Base-by-base conservation (phyloP, 257 asterid genomes). In the Nemophila menziesii region DNA sequence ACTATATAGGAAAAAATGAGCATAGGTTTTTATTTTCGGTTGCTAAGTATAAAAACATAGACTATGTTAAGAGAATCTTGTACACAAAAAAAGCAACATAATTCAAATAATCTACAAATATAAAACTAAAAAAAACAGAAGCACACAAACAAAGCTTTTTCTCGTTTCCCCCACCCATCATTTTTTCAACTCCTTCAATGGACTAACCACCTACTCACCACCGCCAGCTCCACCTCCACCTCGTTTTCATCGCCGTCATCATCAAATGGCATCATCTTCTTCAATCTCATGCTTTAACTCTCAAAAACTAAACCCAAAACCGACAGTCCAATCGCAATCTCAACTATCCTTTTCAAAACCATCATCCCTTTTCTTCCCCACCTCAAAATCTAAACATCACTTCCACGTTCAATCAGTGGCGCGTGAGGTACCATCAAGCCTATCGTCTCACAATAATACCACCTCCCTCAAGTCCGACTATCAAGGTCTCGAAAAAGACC, bases 391-490 rank as follows among this genome's bases (percentile, higher is more conserved):
- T 11, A 38, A 50, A 39, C 23, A 46, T 51, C 51, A 54, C 54
- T 52, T 67, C 56, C 42, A 57, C 16, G 69, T 49, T 20, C 72
- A 57, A 20, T 67, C 79, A 48, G 79, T 79, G 75, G 95, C 93
- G 75, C 93, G 92, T 61, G 93, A 82, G 63, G 73, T 68, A 0
- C 81, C 72, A 45, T 34, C 82, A 12, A 49, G 68, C 10, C 42
- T 59, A 21, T 60, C 86, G 10, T 23, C 58, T 54, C 33, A 56
- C 55, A 49, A 24, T 78, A 16, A 19, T 48, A 0, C 8, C 39
- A 1, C 14, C 42, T 0, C 22, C 5, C 36, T 57, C 33, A 58
- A 54, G 44, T 45, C 48, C 14, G 15, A 26, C 16, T 2, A 29
- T 2, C 2, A 2, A 13, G 7, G 2, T 13, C 58, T 89, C 29